Evolutionary conservation across 352 stramenopile genomes (phyloP), one percentile per base, ranked within the genome.

Genomic region (Globisporangium cystogenes): DNA sequence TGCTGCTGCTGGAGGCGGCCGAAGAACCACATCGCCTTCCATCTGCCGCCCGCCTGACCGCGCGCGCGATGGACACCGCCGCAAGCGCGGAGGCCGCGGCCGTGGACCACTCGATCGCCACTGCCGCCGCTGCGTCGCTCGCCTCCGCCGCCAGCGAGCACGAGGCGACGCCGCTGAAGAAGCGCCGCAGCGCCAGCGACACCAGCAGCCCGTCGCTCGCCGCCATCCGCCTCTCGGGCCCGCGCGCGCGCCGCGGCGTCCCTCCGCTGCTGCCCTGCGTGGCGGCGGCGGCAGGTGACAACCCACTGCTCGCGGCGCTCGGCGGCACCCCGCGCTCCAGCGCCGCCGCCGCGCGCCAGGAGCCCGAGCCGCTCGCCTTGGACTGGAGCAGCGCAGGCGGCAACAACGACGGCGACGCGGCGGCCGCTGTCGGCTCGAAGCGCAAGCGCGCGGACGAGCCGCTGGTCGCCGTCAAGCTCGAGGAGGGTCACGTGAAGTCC

Each of bases 261-360:
- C 60, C 57, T 24, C 48, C 64, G 40, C 57, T 73, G 24, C 31
- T 60, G n/a, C 58, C 60, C n/a, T 65, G 55, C 37, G 51, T 68
- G 24, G 67, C 64, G n/a, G 31, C 57, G 7, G 43, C 57, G 14
- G n/a, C n/a, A n/a, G 54, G 40, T 5, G 71, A 90, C 42, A 90
- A 90, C 54, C 80, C 76, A 45, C 70, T 88, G 37, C 63, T 90
- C 12, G 65, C 64, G 5, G 80, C 76, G 14, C 46, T 90, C 18
- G 80, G 80, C 31, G 75, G 76, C 31, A 88, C 80, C 8, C 76
- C 75, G 29, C 67, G 73, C 11, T 62, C 63, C 31, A 48, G 68
- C 14, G 57, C 57, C 10, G 55, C 57, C 40, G 31, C 47, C 35
- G 44, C 57, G 33, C 47, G 70, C 60, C 41, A 42, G 10, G 75